Evolutionary conservation across 176 grass and related monocot genomes (phyloP).

Genomic region (Musa itinerans): DNA sequence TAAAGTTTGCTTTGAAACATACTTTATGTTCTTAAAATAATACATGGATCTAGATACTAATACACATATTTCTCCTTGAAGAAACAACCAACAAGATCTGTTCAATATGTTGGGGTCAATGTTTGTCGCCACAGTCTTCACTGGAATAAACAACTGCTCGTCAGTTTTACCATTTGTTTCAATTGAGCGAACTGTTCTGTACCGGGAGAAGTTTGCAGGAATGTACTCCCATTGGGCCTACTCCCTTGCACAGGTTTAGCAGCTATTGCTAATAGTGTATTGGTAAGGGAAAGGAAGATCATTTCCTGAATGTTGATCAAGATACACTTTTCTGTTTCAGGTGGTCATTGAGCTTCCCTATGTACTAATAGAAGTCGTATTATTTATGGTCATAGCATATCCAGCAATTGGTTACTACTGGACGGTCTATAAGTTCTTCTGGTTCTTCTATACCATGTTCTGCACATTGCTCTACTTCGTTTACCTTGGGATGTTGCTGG

Average conservation of each 20-base stretch:
- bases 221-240: slow-evolving; percentile 91
- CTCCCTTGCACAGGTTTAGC: slow-evolving; percentile 47
- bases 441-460: slow-evolving; percentile 54
- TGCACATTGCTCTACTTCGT: slow-evolving; percentile 52
- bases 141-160: slow-evolving; percentile 47
- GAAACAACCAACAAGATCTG: slow-evolving; percentile 51
- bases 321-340: slow-evolving; percentile 22
- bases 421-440: slow-evolving; percentile 51
- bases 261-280: not conserved
- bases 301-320: slow-evolving; percentile 6
- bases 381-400: slow-evolving; percentile 60
- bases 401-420: slow-evolving; percentile 59
- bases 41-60: not conserved
- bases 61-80: slow-evolving; percentile 22
- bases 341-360: slow-evolving; percentile 61
- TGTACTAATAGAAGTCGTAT: slow-evolving; percentile 26
- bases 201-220: slow-evolving; percentile 71
- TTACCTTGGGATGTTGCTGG: slow-evolving; percentile 73
- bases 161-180: slow-evolving; percentile 51
- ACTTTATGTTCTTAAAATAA: not conserved
- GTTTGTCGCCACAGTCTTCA: slow-evolving; percentile 34
- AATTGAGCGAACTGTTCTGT: slow-evolving; percentile 49
- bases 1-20: not conserved
- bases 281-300: not conserved
- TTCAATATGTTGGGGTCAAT: slow-evolving; percentile 71